Conservation (phyloP, 345 rosid genomes). For the Gossypium sturtianum region DNA sequence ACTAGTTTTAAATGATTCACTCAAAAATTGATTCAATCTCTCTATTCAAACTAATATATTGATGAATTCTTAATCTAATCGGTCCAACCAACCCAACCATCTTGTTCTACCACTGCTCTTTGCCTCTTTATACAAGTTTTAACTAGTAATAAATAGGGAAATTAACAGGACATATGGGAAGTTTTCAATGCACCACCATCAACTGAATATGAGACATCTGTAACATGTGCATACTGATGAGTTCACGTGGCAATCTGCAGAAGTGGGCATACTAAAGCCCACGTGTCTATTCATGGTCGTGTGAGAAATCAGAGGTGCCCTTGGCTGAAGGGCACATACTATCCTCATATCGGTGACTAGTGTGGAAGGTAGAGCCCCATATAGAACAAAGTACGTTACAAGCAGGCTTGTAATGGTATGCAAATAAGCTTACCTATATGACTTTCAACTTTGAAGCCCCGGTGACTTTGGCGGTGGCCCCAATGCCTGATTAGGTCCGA, state of each 20-base stretch:
- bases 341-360: background rate
- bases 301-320: constrained; percentile 2
- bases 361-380: background rate
- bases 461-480: constrained; percentile 21
- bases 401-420: background rate
- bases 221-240: background rate
- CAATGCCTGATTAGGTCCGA: background rate
- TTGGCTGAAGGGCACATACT: constrained; percentile 13
- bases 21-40: too few relatives aligned
- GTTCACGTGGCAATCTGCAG: background rate
- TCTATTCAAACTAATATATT: too few relatives aligned
- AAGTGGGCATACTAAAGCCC: constrained; percentile 12
- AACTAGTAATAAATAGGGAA: background rate
- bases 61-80: too few relatives aligned
- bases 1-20: too few relatives aligned
- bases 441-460: constrained; percentile 11
- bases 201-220: background rate
- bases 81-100: too few relatives aligned
- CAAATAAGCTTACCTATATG: background rate
- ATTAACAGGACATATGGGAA: background rate
- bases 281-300: constrained; percentile 3
- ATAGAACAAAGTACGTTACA: background rate
- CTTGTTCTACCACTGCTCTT: background rate
- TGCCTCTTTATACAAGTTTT: background rate
- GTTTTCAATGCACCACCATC: background rate